These are phyloP conservation scores for Fusarium penzigii DNA, from an alignment of 2,329 filamentous ascomycete species.

Conservation along the genomic window DNA sequence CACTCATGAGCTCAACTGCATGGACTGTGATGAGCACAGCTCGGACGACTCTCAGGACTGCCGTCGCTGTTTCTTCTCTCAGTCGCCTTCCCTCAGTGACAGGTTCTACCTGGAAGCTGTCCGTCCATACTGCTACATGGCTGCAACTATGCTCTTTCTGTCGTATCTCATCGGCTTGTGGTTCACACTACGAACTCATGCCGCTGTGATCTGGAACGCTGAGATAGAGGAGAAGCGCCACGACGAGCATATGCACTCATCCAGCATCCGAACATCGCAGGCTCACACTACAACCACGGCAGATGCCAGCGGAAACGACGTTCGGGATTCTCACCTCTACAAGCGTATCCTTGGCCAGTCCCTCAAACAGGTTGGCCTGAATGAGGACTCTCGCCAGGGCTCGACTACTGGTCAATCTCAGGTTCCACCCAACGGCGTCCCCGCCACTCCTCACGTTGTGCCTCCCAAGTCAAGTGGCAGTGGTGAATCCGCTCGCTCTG, in stretches of 20 bases:
- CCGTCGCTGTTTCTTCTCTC: constrained; percentile 90
- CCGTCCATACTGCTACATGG: constrained; percentile 88
- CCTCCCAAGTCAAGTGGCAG: constrained; percentile 64
- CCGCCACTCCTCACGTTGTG: constrained; percentile 68
- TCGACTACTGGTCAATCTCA: constrained; percentile 37
- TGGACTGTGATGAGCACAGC: constrained; percentile 56
- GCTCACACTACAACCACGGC: constrained; percentile 33
- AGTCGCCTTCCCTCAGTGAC: constrained; percentile 80
- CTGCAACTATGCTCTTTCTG: constrained; percentile 81
- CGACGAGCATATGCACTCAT: constrained; percentile 48
- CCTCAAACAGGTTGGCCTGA: constrained; percentile 76
- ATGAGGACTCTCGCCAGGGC: constrained; percentile 45
- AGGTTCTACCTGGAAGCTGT: constrained; percentile 90
- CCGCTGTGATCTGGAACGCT: constrained; percentile 93
- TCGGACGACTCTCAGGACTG: constrained; percentile 66
- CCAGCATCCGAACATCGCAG: constrained; percentile 37
- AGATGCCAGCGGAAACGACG: constrained; percentile 61
- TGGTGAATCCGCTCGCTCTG: constrained; percentile 40
- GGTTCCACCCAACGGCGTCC: constrained; percentile 43
- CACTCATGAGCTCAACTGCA: constrained; percentile 91
- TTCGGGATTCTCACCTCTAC: constrained; percentile 86
- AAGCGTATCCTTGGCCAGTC: constrained; percentile 92
- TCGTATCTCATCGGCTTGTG: constrained; percentile 92
- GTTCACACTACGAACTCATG: constrained; percentile 94
- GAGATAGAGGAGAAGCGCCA: constrained; percentile 77